Evolutionary conservation across 306 rosid species (phyloP).

Genomic region (Sesbania bispinosa): DNA sequence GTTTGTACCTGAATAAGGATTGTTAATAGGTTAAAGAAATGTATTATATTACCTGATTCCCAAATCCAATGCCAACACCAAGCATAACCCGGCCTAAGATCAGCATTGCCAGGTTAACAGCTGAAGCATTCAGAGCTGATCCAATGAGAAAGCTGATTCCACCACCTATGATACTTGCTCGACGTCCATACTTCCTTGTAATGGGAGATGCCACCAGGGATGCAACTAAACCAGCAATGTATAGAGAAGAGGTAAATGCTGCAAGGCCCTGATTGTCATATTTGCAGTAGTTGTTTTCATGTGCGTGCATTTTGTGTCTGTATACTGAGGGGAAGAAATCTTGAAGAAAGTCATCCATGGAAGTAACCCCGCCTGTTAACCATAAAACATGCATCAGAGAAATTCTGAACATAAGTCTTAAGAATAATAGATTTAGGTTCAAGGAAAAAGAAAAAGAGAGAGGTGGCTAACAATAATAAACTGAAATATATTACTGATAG

Average conservation of each 20-base stretch:
- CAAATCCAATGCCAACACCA: slow-evolving; percentile 94
- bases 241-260: slow-evolving; percentile 86
- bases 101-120: slow-evolving; percentile 67
- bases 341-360: slow-evolving; percentile 80
- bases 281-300: slow-evolving; percentile 90
- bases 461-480: no score
- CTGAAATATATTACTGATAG: not conserved
- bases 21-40: not conserved
- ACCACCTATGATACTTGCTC: slow-evolving; percentile 65
- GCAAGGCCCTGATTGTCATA: slow-evolving; percentile 80
- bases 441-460: no score
- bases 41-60: slow-evolving; percentile 69
- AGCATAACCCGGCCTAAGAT: slow-evolving; percentile 85
- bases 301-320: slow-evolving; percentile 56
- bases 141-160: slow-evolving; percentile 74
- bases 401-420: not conserved
- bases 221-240: slow-evolving; percentile 85
- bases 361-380: slow-evolving; percentile 82
- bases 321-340: slow-evolving; percentile 69
- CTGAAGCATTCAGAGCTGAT: slow-evolving; percentile 62
- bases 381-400: slow-evolving; percentile 21
- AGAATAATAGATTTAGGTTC: no score
- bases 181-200: slow-evolving; percentile 71
- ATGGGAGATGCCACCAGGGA: slow-evolving; percentile 74
- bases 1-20: not conserved